These are phyloP conservation scores for Zalaria sp. DNA, from an alignment of 2,329 filamentous ascomycete genomes.

Conservation along the genomic window DNA sequence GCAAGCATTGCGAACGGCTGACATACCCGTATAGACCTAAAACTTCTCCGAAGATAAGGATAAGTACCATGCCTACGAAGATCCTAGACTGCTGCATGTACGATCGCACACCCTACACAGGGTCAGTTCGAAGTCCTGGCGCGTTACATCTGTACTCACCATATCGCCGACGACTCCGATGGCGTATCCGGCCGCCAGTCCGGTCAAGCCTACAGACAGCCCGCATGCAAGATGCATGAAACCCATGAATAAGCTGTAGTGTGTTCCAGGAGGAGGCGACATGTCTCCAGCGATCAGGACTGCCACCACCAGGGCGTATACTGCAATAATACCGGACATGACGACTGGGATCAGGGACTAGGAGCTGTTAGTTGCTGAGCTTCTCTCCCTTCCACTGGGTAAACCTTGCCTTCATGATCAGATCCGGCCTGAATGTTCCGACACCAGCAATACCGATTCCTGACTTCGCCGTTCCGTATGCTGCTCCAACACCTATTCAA, in stretches of 20 bases:
- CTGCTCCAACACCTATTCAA: slow-evolving; percentile 51
- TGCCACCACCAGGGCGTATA: slow-evolving; percentile 92
- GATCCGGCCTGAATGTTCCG: slow-evolving; percentile 68
- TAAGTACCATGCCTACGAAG: slow-evolving; percentile 97
- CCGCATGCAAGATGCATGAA: slow-evolving; percentile 92
- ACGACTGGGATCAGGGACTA: slow-evolving; percentile 77
- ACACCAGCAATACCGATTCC: slow-evolving; percentile 79
- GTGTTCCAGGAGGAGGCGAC: slow-evolving; percentile 49
- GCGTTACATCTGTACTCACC: slow-evolving; percentile 30
- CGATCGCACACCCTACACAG: slow-evolving; percentile 56
- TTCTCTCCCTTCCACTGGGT: slow-evolving; percentile 4
- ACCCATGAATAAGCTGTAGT: slow-evolving; percentile 77
- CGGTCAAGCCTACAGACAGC: slow-evolving; percentile 80
- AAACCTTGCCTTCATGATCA: slow-evolving; percentile 70
- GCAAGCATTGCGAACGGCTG: background rate
- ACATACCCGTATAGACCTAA: slow-evolving; percentile 87
- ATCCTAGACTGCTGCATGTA: slow-evolving; percentile 95
- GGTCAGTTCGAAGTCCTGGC: background rate
- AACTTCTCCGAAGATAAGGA: slow-evolving; percentile 96
- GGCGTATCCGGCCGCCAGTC: slow-evolving; percentile 86
- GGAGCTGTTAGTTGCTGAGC: slow-evolving; percentile 6
- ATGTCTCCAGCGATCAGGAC: slow-evolving; percentile 92
- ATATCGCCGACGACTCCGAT: slow-evolving; percentile 93
- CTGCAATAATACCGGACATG: slow-evolving; percentile 98
- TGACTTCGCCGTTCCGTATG: slow-evolving; percentile 78